Conservation (phyloP, 2,329 filamentous ascomycete genomes). For the Hypomyces rosellus region DNA sequence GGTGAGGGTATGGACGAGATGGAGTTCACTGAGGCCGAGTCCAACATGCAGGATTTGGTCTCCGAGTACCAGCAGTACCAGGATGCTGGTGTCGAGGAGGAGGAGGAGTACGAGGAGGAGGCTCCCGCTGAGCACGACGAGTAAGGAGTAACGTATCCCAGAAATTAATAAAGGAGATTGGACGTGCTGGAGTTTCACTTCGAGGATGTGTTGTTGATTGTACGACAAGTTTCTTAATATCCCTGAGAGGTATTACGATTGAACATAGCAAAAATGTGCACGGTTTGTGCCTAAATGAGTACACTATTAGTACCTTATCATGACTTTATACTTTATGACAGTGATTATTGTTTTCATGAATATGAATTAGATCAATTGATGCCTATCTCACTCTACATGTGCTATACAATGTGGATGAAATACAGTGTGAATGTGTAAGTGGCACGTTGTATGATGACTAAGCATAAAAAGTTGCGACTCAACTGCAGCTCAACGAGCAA, state of each 20-base stretch:
- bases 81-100: conserved; percentile 95
- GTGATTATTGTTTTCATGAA: not conserved
- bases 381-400: not conserved
- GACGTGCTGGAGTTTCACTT: not conserved
- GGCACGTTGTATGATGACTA: conserved; percentile 13
- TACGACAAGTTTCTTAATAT: not conserved
- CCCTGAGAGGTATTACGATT: not conserved
- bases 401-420: too few relatives aligned
- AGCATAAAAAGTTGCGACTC: conserved; percentile 12
- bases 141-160: not conserved
- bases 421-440: too few relatives aligned
- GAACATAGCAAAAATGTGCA: not conserved
- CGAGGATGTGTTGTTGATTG: not conserved
- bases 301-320: not conserved
- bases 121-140: conserved; percentile 37
- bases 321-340: not conserved
- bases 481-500: not conserved
- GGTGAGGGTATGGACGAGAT: conserved; percentile 99
- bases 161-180: not conserved
- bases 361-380: not conserved
- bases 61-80: conserved; percentile 99
- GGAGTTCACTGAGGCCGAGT: conserved; percentile 99
- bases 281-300: not conserved
- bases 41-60: conserved; percentile 99
- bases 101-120: conserved; percentile 92